These are phyloP conservation scores for Plantago ovata DNA, from an alignment of 257 asterid genomes.

Conservation along the genomic window DNA sequence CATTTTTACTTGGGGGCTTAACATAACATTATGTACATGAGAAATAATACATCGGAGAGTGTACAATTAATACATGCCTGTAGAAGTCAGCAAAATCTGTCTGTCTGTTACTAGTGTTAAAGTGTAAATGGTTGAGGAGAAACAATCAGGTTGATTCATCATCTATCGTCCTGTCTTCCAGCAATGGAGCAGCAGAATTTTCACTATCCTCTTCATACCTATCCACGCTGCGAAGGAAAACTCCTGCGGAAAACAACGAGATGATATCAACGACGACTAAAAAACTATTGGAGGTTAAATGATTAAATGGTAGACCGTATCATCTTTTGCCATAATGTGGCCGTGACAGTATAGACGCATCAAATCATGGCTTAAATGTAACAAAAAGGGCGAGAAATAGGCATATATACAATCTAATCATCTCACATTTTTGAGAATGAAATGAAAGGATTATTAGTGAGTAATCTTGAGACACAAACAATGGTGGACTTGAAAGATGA, in stretches of 20 bases:
- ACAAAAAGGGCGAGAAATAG: no score
- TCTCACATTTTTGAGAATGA: no score
- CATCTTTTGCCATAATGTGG: no score
- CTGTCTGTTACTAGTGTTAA: not conserved
- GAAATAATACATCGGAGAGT: constrained; percentile 10
- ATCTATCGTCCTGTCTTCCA: constrained; percentile 39
- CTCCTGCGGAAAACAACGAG: constrained; percentile 36
- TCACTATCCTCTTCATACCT: constrained; percentile 63
- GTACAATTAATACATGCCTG: constrained; percentile 19
- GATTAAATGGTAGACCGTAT: no score
- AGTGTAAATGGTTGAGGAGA: not conserved
- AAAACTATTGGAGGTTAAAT: no score
- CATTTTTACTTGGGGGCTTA: not conserved
- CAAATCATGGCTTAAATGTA: no score
- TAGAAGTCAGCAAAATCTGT: constrained; percentile 1
- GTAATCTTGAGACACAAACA: no score
- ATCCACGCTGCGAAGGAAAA: constrained; percentile 70
- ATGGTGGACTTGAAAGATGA: no score
- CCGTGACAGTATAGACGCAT: no score
- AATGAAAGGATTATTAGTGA: no score
- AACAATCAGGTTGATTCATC: constrained; percentile 18
- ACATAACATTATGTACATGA: constrained; percentile 20
- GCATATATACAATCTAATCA: no score
- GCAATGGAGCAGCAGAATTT: constrained; percentile 53
- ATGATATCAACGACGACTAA: no score